These are phyloP conservation scores for Lactarius akahatsu DNA, from an alignment of 768 basidiomycete genomes.

Conservation along the genomic window DNA sequence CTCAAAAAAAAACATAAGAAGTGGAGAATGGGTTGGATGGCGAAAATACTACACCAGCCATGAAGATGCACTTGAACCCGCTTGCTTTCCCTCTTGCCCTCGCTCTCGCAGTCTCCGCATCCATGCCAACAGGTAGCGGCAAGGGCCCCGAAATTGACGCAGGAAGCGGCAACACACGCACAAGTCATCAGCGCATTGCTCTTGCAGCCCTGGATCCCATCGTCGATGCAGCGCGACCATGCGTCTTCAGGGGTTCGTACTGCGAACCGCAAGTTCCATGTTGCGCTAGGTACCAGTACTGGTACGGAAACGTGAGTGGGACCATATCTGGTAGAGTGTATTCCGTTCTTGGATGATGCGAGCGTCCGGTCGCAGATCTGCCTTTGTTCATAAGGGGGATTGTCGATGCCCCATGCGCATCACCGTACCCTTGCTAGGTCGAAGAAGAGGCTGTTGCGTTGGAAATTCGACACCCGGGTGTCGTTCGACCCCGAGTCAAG, in stretches of 20 bases:
- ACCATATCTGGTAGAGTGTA: background rate
- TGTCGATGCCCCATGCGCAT: background rate
- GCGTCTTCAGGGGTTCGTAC: conserved; percentile 8
- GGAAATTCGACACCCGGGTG: background rate
- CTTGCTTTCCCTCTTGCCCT: background rate
- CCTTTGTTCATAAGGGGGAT: background rate
- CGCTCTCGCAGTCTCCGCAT: conserved; percentile 1
- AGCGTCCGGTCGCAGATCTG: background rate
- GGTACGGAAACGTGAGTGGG: conserved; percentile 10
- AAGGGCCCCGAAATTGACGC: background rate
- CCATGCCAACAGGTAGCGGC: background rate
- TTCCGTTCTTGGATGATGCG: conserved; percentile 1
- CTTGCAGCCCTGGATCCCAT: background rate
- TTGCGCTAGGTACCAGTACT: conserved; percentile 3
- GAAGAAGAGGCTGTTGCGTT: background rate
- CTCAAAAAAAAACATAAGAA: background rate
- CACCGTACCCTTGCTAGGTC: background rate
- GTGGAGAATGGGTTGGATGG: background rate
- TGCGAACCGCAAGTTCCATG: conserved; percentile 13
- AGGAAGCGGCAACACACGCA: background rate
- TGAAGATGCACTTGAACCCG: background rate
- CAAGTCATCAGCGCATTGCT: background rate
- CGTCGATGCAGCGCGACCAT: background rate
- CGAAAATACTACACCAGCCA: background rate
- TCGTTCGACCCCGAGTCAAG: background rate